These are phyloP conservation scores for Oryza longistaminata DNA, from an alignment of 176 grass and related monocot genomes.

Conservation along the genomic window DNA sequence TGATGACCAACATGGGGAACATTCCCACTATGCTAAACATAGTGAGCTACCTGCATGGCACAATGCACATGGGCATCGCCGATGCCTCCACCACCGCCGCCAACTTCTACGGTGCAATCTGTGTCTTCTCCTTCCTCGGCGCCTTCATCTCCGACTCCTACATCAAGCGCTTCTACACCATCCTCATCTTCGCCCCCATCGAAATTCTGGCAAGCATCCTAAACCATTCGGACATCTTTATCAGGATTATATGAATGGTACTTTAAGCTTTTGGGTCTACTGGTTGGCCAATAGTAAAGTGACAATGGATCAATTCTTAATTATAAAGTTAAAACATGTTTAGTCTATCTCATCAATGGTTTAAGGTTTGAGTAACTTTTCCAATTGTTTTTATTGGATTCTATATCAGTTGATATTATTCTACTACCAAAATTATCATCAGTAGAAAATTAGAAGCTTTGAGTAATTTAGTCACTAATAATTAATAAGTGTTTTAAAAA, in stretches of 20 bases:
- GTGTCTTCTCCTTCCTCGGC: conserved; percentile 55
- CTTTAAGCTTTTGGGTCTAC: background rate
- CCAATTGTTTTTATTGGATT: no score
- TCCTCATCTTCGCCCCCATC: conserved; percentile 53
- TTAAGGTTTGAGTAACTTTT: no score
- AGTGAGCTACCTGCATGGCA: conserved; percentile 59
- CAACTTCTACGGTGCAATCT: conserved; percentile 47
- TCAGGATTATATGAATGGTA: no score
- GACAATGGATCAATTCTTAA: no score
- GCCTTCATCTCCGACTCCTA: conserved; percentile 80
- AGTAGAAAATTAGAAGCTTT: no score
- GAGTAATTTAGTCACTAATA: no score
- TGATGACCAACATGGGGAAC: conserved; percentile 43
- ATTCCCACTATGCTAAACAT: conserved; percentile 57
- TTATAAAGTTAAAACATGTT: no score
- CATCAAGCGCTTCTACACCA: conserved; percentile 56
- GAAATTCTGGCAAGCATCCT: conserved; percentile 49
- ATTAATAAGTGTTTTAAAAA: no score
- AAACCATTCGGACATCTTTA: background rate
- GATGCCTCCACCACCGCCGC: conserved; percentile 44
- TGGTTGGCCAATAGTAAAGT: background rate
- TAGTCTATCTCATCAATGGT: no score
- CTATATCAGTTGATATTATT: no score
- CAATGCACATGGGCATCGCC: conserved; percentile 57
- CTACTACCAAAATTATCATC: no score